A percentile compares a stretch with the other conserved stretches of the same genome.
These are phyloP conservation scores for Kluyveromyces nonfermentans DNA, from an alignment of 805 yeast species.

Conservation along the genomic window DNA sequence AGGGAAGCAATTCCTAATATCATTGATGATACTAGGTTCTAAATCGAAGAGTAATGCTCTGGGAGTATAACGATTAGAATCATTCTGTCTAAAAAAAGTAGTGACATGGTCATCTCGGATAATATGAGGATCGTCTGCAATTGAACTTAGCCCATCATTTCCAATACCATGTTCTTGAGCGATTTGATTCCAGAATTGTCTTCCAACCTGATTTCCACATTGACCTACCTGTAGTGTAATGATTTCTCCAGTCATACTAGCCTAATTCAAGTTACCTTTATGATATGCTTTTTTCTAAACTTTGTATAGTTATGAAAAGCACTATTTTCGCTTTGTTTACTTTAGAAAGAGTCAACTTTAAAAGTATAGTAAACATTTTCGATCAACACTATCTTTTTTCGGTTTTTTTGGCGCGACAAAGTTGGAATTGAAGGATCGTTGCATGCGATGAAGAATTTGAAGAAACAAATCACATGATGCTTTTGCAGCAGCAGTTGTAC, in stretches of 20 bases:
- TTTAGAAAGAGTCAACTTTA: too few species aligned
- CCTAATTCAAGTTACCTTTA: background rate
- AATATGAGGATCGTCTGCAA: slow-evolving; percentile 5
- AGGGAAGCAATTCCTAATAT: slow-evolving; percentile 42
- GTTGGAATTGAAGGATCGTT: too few species aligned
- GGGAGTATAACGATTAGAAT: slow-evolving; percentile 74
- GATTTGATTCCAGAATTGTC: slow-evolving; percentile 84
- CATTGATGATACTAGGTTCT: slow-evolving; percentile 80
- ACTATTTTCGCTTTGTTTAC: background rate
- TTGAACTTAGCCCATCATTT: slow-evolving; percentile 26
- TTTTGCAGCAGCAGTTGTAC: too few species aligned
- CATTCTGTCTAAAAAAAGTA: slow-evolving; percentile 71
- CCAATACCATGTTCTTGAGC: slow-evolving; percentile 79
- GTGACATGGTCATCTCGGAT: slow-evolving; percentile 65
- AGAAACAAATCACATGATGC: too few species aligned
- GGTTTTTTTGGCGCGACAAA: background rate
- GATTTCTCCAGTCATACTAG: slow-evolving; percentile 48
- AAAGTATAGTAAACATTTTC: background rate
- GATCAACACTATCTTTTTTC: too few species aligned
- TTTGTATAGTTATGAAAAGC: too few species aligned
- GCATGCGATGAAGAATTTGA: too few species aligned
- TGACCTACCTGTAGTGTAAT: slow-evolving; percentile 68
- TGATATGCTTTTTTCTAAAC: too few species aligned
- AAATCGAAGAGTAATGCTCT: slow-evolving; percentile 77
- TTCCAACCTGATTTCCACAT: slow-evolving; percentile 95